Conservation (phyloP, 768 basidiomycete genomes). For the Boletus subparvulus region DNA sequence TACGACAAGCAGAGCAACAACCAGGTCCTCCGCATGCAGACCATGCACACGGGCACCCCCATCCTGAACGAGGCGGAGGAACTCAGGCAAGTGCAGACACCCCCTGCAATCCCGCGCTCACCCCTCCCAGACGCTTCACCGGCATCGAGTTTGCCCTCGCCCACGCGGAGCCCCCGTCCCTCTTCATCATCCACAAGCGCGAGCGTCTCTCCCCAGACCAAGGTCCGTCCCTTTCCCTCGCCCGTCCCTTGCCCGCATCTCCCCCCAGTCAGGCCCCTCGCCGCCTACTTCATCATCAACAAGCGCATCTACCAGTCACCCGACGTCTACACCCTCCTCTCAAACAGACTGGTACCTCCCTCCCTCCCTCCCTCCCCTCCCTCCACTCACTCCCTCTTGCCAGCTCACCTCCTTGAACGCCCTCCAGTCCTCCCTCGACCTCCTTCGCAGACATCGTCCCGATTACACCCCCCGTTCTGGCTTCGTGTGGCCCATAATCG, state of each 20-base stretch:
- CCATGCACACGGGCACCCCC: conserved; percentile 77
- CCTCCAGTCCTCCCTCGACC: conserved; percentile 74
- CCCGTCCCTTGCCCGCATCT: not conserved
- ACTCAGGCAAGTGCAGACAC: conserved; percentile 50
- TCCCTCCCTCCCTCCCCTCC: not conserved
- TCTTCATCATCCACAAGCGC: conserved; percentile 90
- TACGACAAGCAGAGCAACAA: conserved; percentile 95
- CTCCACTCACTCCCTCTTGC: not conserved
- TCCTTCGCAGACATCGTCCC: conserved; percentile 70
- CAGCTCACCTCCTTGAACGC: conserved; percentile 70
- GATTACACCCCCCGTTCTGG: conserved; percentile 82
- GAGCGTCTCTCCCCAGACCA: conserved; percentile 81
- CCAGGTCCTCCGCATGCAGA: conserved; percentile 91
- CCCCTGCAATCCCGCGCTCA: conserved; percentile 2
- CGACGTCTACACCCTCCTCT: conserved; percentile 78
- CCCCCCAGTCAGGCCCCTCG: conserved; percentile 65
- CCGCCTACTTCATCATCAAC: conserved; percentile 86
- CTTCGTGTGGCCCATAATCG: conserved; percentile 81
- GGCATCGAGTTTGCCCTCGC: conserved; percentile 87
- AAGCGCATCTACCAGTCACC: conserved; percentile 89
- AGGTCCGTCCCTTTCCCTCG: conserved; percentile 46
- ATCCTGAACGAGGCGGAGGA: conserved; percentile 82
- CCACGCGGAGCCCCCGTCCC: conserved; percentile 72
- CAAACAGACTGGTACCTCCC: conserved; percentile 70
- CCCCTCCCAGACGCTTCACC: conserved; percentile 64